These are phyloP conservation scores for Pterocarpus macrocarpus DNA, from an alignment of 306 rosid species.

Conservation along the genomic window DNA sequence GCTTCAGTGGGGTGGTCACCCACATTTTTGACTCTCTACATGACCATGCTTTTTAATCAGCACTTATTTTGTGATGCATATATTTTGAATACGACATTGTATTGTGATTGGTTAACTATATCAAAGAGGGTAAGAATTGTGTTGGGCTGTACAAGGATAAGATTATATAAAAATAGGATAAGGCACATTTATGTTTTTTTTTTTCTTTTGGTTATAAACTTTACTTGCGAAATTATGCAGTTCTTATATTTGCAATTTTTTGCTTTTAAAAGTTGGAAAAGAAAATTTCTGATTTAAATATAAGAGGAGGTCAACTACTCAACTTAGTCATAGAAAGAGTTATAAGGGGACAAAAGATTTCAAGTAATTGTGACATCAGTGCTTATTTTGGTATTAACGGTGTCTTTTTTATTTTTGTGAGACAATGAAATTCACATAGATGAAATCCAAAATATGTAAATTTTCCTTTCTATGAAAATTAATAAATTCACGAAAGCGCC, in stretches of 20 bases:
- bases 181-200: background rate
- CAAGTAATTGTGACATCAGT: conserved; percentile 9
- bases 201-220: background rate
- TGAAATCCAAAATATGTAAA: background rate
- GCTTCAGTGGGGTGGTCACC: conserved; percentile 56
- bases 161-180: background rate
- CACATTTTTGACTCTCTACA: conserved; percentile 41
- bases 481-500: conserved; percentile 26
- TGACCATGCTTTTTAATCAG: background rate
- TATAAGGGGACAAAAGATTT: background rate
- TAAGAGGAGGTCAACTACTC: background rate
- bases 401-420: background rate
- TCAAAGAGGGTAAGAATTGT: background rate
- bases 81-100: conserved; percentile 30
- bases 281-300: background rate
- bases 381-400: background rate
- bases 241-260: background rate
- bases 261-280: background rate
- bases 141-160: background rate
- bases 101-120: background rate
- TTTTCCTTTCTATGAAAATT: conserved; percentile 20
- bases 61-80: conserved; percentile 32
- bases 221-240: background rate
- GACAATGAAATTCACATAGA: background rate
- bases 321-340: background rate